Evolutionary conservation across 202 grass and related monocot genomes (phyloP).

Genomic region (Setaria italica): DNA sequence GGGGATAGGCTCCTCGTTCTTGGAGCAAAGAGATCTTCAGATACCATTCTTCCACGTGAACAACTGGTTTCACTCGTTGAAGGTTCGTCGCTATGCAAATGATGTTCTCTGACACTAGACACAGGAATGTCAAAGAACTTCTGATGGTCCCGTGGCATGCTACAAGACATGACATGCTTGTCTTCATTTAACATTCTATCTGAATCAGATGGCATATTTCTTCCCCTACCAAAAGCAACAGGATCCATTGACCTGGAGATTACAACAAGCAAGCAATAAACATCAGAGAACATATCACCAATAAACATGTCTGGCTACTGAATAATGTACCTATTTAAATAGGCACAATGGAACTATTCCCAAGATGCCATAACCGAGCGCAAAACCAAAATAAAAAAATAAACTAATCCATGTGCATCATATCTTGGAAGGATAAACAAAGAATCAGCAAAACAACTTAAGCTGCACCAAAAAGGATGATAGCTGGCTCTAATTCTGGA

Average conservation of each 20-base stretch:
- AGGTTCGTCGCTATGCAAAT: constrained; percentile 54
- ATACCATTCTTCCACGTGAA: constrained; percentile 52
- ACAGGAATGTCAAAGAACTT: constrained; percentile 54
- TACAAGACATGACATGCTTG: constrained; percentile 47
- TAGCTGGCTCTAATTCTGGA: background rate
- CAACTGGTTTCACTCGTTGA: constrained; percentile 51
- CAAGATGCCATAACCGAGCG: background rate
- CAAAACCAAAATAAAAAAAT: constrained; percentile 28
- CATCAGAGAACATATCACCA: constrained; percentile 11
- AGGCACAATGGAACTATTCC: background rate
- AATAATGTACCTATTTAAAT: constrained; percentile 5
- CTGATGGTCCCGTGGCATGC: constrained; percentile 52
- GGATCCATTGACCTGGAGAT: constrained; percentile 67
- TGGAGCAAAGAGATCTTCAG: constrained; percentile 61
- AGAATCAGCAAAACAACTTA: constrained; percentile 12
- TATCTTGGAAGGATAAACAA: constrained; percentile 36
- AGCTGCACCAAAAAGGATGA: constrained; percentile 23
- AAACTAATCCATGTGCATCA: background rate
- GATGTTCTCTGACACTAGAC: constrained; percentile 56
- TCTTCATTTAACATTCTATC: constrained; percentile 56
- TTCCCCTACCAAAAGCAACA: constrained; percentile 52
- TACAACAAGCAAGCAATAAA: constrained; percentile 37
- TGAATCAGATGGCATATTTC: constrained; percentile 41
- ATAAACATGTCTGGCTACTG: background rate
- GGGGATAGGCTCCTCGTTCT: constrained; percentile 62